Base-by-base conservation (phyloP, 306 rosid species). In the Sechiopsis laciniata region DNA sequence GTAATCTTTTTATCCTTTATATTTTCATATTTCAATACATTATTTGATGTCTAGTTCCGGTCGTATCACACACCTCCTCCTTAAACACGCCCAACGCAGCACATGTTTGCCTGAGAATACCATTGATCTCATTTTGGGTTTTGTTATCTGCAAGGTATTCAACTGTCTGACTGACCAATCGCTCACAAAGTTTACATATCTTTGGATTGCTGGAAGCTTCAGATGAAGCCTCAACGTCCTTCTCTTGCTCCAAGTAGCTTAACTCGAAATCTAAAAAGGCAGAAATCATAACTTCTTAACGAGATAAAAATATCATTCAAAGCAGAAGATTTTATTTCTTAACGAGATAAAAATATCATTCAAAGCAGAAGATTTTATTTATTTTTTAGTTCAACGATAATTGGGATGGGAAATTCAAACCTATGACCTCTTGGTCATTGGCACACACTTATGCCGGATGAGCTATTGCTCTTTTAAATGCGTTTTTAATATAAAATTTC, bases 111-210 rank as follows among this genome's bases (percentile, higher is more conserved):
- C 79, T 91, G 78, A 90, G 94, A 55, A 29, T 3, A 54, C 17
- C 89, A 80, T 80, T 76, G 72, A 93, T 77, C 88, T 93, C 96
- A 1, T 67, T 55, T 80, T 88, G 88, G 61, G 96, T 93, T 75
- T 88, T 84, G 82, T 90, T 87, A 79, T 80, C 81, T 17, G 71
- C 72, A 59, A 93, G 62, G 85, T 88, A 90, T 20, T 86, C 85
- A 63, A 90, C 75, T 61, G 97, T 94, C 85, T 83, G 83, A 63
- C 79, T 21, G 71, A 87, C 76, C 78, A 85, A 93, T 80, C 88
- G 86, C 86, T 86, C 84, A 53, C 98, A 93, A 82, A 90, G 88
- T 77, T 81, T 74, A 79, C 98, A 93, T 56, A 87, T 73, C 5
- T 85, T 76, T 1, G 80, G 67, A 54, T 83, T 74, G 76, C 67